Evolutionary conservation across 2,329 filamentous ascomycete genomes (phyloP).

Genomic region (Trichoderma asperellum): DNA sequence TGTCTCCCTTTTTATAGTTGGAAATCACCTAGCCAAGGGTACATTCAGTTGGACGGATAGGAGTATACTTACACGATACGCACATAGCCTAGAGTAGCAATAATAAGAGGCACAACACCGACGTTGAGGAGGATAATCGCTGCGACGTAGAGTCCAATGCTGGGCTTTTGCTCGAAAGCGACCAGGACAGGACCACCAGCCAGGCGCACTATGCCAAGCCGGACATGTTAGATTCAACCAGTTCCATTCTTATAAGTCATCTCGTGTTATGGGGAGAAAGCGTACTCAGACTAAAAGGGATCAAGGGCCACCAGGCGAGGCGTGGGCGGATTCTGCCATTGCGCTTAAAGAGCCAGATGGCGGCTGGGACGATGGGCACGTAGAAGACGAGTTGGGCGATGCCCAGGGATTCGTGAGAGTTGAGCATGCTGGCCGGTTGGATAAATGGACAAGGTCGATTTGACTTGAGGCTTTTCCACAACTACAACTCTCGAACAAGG

Average conservation of each 20-base stretch:
- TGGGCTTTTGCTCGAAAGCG: conserved; percentile 32
- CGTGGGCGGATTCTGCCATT: conserved; percentile 37
- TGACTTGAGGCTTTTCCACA: not conserved
- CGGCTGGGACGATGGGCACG: conserved; percentile 34
- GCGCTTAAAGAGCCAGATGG: conserved; percentile 35
- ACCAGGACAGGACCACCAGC: conserved; percentile 38
- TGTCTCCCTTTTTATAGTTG: not conserved
- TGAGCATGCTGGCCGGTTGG: conserved; percentile 29
- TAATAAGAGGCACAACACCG: conserved; percentile 37
- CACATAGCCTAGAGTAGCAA: conserved; percentile 36
- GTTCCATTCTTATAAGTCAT: not conserved
- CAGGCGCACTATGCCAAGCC: conserved; percentile 34
- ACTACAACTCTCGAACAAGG: not conserved
- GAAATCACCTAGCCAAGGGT: not conserved
- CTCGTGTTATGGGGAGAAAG: not conserved
- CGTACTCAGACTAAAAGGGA: conserved; percentile 35
- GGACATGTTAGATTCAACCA: not conserved
- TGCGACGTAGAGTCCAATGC: conserved; percentile 35
- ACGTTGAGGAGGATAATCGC: conserved; percentile 38
- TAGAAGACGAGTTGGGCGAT: conserved; percentile 38
- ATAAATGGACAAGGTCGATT: not conserved
- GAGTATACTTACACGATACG: conserved; percentile 35
- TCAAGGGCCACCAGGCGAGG: conserved; percentile 38
- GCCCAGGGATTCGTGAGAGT: conserved; percentile 34
- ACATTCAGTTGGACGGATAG: not conserved